Percentiles rank a stretch among this genome's conserved stretches.
Evolutionary conservation across 352 stramenopile species (phyloP).

Genomic region (Phytophthora citrophthora): DNA sequence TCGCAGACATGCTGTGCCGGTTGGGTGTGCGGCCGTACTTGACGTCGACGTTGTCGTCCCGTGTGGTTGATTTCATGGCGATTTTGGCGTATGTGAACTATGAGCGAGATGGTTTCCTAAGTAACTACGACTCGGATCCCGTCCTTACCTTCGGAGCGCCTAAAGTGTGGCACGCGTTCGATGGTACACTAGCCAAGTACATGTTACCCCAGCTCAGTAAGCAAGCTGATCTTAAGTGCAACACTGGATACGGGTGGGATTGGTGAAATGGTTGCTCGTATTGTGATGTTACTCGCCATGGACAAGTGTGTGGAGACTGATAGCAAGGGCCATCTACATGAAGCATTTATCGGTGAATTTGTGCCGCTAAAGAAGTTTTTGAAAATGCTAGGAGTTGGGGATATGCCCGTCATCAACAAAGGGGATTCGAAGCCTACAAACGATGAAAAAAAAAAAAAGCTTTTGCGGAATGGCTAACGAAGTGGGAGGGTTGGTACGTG

Average conservation of each 20-base stretch:
- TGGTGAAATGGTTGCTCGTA: conserved; percentile 11
- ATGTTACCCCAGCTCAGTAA: conserved; percentile 9
- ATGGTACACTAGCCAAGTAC: not conserved
- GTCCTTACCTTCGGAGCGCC: conserved; percentile 9
- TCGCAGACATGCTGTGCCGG: conserved; percentile 11
- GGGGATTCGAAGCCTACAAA: not conserved
- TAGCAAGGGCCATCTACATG: too few species aligned
- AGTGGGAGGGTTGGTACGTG: conserved; percentile 29
- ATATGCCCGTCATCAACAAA: not conserved
- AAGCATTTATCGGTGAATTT: not conserved
- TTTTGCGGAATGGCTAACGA: conserved; percentile 6
- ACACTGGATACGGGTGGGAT: conserved; percentile 2
- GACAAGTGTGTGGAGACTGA: conserved; percentile 3
- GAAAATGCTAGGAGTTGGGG: not conserved
- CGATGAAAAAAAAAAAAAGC: not conserved
- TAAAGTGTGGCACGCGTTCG: conserved; percentile 6
- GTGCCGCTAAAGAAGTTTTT: conserved; percentile 8
- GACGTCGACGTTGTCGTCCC: conserved; percentile 9
- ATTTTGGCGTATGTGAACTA: conserved; percentile 15
- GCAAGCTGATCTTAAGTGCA: conserved; percentile 12
- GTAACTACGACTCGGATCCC: conserved; percentile 15
- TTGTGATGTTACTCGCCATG: conserved; percentile 15
- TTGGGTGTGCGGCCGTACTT: not conserved
- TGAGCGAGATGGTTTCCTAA: conserved; percentile 1
- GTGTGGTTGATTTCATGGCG: conserved; percentile 14